Evolutionary conservation across 345 rosid species (phyloP).

Genomic region (Eucalyptus urophylla): DNA sequence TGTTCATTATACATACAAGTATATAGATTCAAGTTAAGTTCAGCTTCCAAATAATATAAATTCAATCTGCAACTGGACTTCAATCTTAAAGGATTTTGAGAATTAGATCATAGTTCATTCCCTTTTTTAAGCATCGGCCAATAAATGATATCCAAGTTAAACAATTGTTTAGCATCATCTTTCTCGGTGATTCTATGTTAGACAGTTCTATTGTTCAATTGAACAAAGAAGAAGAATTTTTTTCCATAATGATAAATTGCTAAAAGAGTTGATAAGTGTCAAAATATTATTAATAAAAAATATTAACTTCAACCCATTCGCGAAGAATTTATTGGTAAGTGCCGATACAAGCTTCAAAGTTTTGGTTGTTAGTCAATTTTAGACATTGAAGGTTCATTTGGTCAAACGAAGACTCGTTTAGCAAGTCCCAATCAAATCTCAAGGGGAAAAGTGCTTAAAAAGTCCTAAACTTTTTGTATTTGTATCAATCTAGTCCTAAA

Average conservation of each 20-base stretch:
- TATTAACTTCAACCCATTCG: not conserved
- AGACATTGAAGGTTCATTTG: not conserved
- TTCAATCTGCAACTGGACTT: not conserved
- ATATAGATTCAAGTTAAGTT: not conserved
- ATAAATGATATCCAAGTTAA: too few species aligned
- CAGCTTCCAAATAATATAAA: not conserved
- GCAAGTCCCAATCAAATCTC: not conserved
- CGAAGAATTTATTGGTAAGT: not conserved
- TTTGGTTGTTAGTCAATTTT: not conserved
- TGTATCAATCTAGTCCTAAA: too few species aligned
- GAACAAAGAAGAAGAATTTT: not conserved
- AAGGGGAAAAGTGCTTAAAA: too few species aligned
- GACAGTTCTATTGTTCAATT: not conserved
- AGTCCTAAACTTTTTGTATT: too few species aligned
- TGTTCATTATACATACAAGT: not conserved
- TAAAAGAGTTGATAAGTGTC: too few species aligned
- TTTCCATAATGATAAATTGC: not conserved
- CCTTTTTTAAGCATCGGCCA: not conserved
- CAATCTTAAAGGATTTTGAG: not conserved
- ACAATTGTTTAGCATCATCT: not conserved
- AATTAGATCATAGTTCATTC: not conserved
- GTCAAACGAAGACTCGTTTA: not conserved
- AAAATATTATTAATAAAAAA: too few species aligned
- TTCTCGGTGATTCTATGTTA: rapidly evolving
- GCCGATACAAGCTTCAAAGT: not conserved